Percentiles rank a stretch among this genome's conserved stretches.
Conservation (phyloP, 331 rosid species). For the Dryas integrifolia region DNA sequence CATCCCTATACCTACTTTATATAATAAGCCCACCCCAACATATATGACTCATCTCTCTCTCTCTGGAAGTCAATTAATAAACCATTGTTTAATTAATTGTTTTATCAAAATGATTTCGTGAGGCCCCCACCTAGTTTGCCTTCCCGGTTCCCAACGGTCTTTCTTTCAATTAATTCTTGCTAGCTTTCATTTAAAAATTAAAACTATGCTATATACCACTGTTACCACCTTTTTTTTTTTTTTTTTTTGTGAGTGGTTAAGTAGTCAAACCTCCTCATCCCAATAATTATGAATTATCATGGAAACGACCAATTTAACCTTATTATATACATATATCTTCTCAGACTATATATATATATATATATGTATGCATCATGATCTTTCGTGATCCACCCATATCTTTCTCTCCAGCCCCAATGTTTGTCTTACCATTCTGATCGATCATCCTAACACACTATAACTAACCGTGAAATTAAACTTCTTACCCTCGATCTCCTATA, state of each 20-base stretch:
- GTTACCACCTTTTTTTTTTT: background rate
- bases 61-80: slow-evolving; percentile 25
- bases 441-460: slow-evolving; percentile 39
- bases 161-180: slow-evolving; percentile 17
- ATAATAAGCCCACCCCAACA: background rate
- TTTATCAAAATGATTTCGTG: slow-evolving; percentile 26
- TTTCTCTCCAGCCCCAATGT: slow-evolving; percentile 39
- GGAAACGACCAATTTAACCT: slow-evolving; percentile 29
- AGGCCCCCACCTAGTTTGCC: slow-evolving; percentile 39
- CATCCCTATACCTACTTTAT: slow-evolving; percentile 46
- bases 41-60: background rate
- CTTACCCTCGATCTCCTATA: background rate
- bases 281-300: slow-evolving; percentile 38
- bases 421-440: slow-evolving; percentile 34
- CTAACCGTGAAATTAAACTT: slow-evolving; percentile 17
- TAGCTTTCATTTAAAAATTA: too few species aligned
- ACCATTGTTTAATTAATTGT: slow-evolving; percentile 13
- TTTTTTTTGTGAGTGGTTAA: background rate
- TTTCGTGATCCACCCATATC: slow-evolving; percentile 12
- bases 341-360: background rate
- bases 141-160: slow-evolving; percentile 27
- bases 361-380: too few species aligned
- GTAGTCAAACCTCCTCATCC: slow-evolving; percentile 20
- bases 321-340: too few species aligned
- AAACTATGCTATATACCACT: too few species aligned